These are phyloP conservation scores for Paspalum vaginatum DNA, from an alignment of 176 grass and related monocot genomes.

Conservation along the genomic window DNA sequence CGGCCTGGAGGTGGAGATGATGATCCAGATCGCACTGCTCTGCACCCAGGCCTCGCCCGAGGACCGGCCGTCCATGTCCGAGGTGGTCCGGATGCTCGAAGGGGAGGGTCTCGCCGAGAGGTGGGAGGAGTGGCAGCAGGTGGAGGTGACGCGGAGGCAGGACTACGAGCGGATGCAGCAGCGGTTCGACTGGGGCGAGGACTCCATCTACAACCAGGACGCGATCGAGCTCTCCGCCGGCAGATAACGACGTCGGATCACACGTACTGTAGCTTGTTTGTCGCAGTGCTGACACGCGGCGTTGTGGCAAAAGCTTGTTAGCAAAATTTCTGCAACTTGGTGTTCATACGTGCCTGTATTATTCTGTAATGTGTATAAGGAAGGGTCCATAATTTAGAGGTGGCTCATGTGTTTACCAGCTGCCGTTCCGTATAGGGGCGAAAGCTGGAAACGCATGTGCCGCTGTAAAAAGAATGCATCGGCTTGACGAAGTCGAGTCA, in stretches of 20 bases:
- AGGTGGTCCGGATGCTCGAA: conserved; percentile 95
- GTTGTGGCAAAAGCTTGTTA: not conserved
- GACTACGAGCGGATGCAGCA: conserved; percentile 76
- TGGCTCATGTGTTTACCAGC: not conserved
- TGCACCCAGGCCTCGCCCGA: conserved; percentile 89
- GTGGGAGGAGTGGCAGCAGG: conserved; percentile 97
- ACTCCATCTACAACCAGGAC: conserved; percentile 88
- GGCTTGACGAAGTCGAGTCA: conserved; percentile 29
- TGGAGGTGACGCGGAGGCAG: conserved; percentile 80
- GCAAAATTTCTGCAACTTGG: not conserved
- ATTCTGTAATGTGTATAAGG: not conserved
- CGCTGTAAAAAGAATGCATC: not conserved
- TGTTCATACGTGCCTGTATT: conserved; percentile 19
- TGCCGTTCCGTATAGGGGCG: not conserved
- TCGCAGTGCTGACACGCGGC: not conserved
- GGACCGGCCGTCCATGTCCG: conserved; percentile 91
- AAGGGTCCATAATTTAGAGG: not conserved
- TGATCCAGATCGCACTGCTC: conserved; percentile 89
- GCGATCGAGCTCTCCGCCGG: conserved; percentile 71
- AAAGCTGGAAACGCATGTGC: conserved; percentile 15
- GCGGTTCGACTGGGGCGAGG: conserved; percentile 87
- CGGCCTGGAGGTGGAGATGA: conserved; percentile 77
- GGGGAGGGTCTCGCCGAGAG: conserved; percentile 89
- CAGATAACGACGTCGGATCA: conserved; percentile 41
- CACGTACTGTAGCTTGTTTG: too few relatives aligned